These are phyloP conservation scores for Salix dunnii DNA, from an alignment of 345 rosid species.

Conservation along the genomic window DNA sequence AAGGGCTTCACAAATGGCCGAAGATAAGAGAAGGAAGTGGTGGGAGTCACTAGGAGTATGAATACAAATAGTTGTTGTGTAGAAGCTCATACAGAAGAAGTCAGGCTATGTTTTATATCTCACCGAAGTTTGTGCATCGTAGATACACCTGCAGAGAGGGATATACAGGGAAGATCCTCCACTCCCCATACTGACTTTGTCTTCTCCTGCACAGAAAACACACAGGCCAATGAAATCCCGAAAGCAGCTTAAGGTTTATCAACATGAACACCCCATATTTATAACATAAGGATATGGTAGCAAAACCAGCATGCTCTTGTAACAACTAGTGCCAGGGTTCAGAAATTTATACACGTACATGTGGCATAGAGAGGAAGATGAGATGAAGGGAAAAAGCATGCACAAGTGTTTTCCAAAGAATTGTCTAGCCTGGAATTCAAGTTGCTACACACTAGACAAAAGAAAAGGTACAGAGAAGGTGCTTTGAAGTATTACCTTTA, in stretches of 20 bases:
- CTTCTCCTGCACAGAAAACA: slow-evolving; percentile 49
- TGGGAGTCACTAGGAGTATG: neutral
- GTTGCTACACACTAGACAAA: neutral
- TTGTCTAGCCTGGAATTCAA: neutral
- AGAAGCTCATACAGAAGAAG: neutral
- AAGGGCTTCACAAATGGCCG: neutral
- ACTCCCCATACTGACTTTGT: slow-evolving; percentile 70
- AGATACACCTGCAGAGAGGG: slow-evolving; percentile 70
- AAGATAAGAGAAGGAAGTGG: neutral
- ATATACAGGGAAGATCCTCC: slow-evolving; percentile 70
- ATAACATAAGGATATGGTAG: too few species aligned
- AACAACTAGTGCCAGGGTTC: too few species aligned
- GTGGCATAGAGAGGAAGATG: too few species aligned
- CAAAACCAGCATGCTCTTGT: too few species aligned
- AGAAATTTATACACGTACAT: too few species aligned
- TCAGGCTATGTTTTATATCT: slow-evolving; percentile 10
- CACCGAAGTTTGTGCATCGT: slow-evolving; percentile 96
- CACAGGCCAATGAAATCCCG: neutral
- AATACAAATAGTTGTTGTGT: neutral
- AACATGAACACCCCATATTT: too few species aligned
- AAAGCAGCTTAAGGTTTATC: neutral
- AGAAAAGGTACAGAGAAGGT: neutral
- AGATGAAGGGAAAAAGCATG: neutral
- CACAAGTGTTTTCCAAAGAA: neutral
- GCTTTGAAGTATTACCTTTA: slow-evolving; percentile 49